phyloP scores from a whole-genome alignment of 495 filamentous ascomycete species.

The Recurvomyces mirabilis region DNA sequence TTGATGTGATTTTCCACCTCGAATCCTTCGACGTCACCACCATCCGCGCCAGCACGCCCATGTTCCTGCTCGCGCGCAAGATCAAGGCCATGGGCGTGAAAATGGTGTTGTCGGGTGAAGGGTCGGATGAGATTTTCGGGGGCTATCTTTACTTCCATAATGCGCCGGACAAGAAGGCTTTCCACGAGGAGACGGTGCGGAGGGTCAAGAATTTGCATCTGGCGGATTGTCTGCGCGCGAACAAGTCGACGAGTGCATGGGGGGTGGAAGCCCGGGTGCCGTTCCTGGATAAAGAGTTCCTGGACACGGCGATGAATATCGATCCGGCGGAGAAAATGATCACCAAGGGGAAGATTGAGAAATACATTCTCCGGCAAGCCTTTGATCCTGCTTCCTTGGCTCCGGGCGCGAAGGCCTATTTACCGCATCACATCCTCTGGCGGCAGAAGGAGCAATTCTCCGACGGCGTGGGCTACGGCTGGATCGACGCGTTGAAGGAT shows the following conservation, averaged over 20 bases:
- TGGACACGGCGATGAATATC: slow-evolving; percentile 81
- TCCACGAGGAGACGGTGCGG: slow-evolving; percentile 86
- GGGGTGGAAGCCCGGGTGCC: slow-evolving; percentile 96
- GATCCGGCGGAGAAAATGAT: slow-evolving; percentile 95
- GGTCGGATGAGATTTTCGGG: slow-evolving; percentile 94
- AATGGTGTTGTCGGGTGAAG: slow-evolving; percentile 96
- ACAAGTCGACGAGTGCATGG: slow-evolving; percentile 99
- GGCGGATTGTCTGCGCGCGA: slow-evolving; percentile 88
- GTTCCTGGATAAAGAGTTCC: slow-evolving; percentile 95
- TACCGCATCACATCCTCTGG: slow-evolving; percentile 91
- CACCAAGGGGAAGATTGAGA: slow-evolving; percentile 80
- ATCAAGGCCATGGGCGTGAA: slow-evolving; percentile 99
- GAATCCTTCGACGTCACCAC: slow-evolving; percentile 98
- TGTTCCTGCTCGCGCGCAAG: slow-evolving; percentile 94
- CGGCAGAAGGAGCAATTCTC: slow-evolving; percentile 99
- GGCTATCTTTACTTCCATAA: slow-evolving; percentile 98
- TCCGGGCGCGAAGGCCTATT: slow-evolving; percentile 65
- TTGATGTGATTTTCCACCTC: slow-evolving; percentile 94
- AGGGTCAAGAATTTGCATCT: slow-evolving; percentile 92
- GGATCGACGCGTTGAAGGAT: slow-evolving; percentile 96
- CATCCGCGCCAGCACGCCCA: slow-evolving; percentile 94
- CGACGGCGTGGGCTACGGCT: slow-evolving; percentile 96
- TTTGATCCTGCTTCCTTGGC: slow-evolving; percentile 79
- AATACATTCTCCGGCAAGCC: slow-evolving; percentile 92
- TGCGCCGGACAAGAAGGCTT: slow-evolving; percentile 77